phyloP scores from a whole-genome alignment of 2,329 filamentous ascomycete species.

The Beauveria pseudobassiana region DNA sequence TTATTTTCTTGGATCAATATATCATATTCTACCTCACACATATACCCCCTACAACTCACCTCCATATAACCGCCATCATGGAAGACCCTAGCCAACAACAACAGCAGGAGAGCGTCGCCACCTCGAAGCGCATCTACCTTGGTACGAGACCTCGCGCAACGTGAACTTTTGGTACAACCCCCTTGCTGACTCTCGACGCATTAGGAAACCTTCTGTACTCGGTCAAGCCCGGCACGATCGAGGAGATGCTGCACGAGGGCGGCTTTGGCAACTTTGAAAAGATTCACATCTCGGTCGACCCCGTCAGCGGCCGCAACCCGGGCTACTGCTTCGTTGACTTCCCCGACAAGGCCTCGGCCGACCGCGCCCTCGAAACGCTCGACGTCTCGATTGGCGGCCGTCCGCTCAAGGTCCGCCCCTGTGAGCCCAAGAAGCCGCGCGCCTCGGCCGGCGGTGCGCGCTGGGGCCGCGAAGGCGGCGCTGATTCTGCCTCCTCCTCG shows the following conservation, averaged over 20 bases:
- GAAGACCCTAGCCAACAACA: not conserved
- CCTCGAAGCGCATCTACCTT: constrained; percentile 47
- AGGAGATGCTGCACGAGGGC: constrained; percentile 43
- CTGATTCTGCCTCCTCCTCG: constrained; percentile 11
- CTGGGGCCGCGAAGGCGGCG: constrained; percentile 13
- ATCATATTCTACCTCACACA: not conserved
- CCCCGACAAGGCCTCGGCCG: constrained; percentile 45
- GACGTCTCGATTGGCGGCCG: constrained; percentile 49
- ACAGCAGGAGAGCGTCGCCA: constrained; percentile 18
- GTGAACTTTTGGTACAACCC: not conserved
- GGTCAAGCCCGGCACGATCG: constrained; percentile 48
- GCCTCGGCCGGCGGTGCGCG: constrained; percentile 10
- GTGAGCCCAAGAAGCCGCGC: constrained; percentile 43
- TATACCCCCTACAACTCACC: not conserved
- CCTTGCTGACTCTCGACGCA: not conserved
- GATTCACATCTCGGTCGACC: constrained; percentile 62
- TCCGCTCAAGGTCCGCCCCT: constrained; percentile 56
- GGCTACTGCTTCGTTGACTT: constrained; percentile 72
- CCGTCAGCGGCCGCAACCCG: constrained; percentile 61
- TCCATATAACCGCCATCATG: not conserved
- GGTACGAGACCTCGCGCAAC: constrained; percentile 25
- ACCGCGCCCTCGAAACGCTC: constrained; percentile 48
- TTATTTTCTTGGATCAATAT: not conserved
- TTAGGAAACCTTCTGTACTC: constrained; percentile 49
- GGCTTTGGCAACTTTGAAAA: constrained; percentile 45